Conservation (phyloP, 2,329 filamentous ascomycete species). For the Graphiopsis chlorocephala region DNA sequence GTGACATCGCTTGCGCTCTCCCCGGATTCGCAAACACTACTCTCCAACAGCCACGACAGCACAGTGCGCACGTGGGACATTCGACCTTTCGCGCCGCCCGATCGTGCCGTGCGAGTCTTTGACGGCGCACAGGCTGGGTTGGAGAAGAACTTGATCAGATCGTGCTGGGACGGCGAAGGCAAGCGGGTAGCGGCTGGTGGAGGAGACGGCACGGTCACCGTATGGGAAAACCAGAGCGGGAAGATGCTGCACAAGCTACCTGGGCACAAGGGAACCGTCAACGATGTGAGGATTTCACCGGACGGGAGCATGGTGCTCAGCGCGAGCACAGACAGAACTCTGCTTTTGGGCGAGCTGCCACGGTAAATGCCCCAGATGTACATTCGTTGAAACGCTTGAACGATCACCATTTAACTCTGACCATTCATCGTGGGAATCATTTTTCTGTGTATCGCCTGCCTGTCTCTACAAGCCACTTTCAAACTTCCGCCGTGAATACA, state of each 20-base stretch:
- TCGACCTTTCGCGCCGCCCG: constrained; percentile 84
- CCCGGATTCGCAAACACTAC: constrained; percentile 82
- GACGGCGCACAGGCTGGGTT: constrained; percentile 85
- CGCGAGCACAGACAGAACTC: constrained; percentile 33
- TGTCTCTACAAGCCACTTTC: background rate
- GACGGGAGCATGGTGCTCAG: constrained; percentile 69
- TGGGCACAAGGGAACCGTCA: constrained; percentile 91
- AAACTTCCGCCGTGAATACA: background rate
- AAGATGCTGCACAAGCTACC: constrained; percentile 93
- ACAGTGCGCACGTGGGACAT: constrained; percentile 96
- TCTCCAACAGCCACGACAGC: constrained; percentile 92
- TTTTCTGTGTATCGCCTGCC: background rate
- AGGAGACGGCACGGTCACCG: constrained; percentile 83
- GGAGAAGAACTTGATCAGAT: constrained; percentile 87
- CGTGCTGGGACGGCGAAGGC: constrained; percentile 84
- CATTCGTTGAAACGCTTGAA: background rate
- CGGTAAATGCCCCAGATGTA: background rate
- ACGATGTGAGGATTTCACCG: constrained; percentile 88
- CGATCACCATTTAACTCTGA: background rate
- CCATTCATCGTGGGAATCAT: background rate
- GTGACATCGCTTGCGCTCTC: constrained; percentile 88
- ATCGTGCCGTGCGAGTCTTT: constrained; percentile 81
- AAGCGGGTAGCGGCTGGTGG: constrained; percentile 86
- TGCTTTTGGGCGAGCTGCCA: constrained; percentile 23
- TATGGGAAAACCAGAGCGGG: constrained; percentile 86